phyloP scores from a whole-genome alignment of 257 asterid genomes.

The Nicotiana obtusifolia region DNA sequence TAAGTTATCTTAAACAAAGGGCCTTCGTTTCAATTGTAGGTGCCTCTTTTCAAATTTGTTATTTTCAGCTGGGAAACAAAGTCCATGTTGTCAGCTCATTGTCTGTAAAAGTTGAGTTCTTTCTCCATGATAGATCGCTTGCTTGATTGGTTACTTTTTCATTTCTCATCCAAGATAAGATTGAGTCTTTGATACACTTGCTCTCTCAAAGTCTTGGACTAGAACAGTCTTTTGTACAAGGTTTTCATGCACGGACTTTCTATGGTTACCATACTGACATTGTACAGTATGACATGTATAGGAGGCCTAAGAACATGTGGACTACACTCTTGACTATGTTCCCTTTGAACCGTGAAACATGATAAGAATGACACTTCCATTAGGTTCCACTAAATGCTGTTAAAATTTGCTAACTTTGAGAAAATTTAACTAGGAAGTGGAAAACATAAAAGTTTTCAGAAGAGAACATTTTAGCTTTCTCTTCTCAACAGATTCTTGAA shows the following conservation, averaged over 20 bases:
- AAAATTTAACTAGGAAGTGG: background rate
- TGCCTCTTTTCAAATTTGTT: background rate
- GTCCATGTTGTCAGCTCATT: background rate
- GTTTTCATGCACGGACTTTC: background rate
- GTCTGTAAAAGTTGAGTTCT: background rate
- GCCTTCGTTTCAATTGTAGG: background rate
- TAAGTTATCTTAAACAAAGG: background rate
- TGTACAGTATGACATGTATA: background rate
- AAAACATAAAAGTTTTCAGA: background rate
- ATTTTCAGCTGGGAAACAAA: background rate
- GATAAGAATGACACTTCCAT: background rate
- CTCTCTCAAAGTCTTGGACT: background rate
- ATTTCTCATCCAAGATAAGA: background rate
- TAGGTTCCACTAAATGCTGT: background rate
- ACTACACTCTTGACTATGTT: background rate
- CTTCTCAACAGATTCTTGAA: background rate
- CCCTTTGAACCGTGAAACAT: background rate
- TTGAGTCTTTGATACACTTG: background rate
- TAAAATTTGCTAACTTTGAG: background rate
- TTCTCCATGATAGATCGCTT: background rate
- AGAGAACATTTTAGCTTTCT: background rate
- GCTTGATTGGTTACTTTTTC: slow-evolving; percentile 3
- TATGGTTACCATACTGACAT: background rate
- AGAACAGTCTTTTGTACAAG: background rate
- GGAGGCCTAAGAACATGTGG: background rate